Base-by-base conservation (phyloP, 2,329 filamentous ascomycete genomes). In the Calonectria naviculata region DNA sequence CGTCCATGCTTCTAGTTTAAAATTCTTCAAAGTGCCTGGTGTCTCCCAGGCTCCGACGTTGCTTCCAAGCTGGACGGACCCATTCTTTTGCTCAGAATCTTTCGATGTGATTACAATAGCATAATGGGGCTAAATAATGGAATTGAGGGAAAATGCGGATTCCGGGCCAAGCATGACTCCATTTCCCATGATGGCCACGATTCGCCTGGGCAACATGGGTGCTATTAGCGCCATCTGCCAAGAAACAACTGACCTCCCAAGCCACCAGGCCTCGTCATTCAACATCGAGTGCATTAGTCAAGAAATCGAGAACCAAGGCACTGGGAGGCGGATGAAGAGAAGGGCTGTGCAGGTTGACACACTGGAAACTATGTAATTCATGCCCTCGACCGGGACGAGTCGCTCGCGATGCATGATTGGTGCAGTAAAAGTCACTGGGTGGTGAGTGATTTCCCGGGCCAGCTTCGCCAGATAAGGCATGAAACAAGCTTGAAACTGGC, bases 401-500 rank as follows among this genome's bases (percentile, higher is more conserved):
- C 15, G 38, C 49, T 13, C 31, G 19, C n/a, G 29, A 17, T 5
- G 13, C 5, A 28, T 62, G 44, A 44, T 62, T 52, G 46, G 56
- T 34, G 52, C 24, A 46, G 49, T 38, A 64, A 36, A 44, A 54
- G 28, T 7, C 17, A n/a, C 19, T 58, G 13, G 34, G 19, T 54
- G 24, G 38, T 46, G 60, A 56, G 49, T 21, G 66, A 67, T 62
- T 68, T 56, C 38, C 31, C 28, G 38, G 56, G 47, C 13, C 47
- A 46, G 42, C 24, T 19, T 52, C 31, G 52, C 29, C 41, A n/a
- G 28, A 34, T 46, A 34, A 42, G 36, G 28, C 36, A 26, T 66
- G 67, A 70, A 70, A 70, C 67, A 41, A 24, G 13, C 28, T 62
- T 66, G 67, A 70, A 66, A 70, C 67, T 36, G 44, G 28, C 24